Base-by-base conservation (phyloP, 2,329 filamentous ascomycete species). In the Chrysoporthe cubensis region DNA sequence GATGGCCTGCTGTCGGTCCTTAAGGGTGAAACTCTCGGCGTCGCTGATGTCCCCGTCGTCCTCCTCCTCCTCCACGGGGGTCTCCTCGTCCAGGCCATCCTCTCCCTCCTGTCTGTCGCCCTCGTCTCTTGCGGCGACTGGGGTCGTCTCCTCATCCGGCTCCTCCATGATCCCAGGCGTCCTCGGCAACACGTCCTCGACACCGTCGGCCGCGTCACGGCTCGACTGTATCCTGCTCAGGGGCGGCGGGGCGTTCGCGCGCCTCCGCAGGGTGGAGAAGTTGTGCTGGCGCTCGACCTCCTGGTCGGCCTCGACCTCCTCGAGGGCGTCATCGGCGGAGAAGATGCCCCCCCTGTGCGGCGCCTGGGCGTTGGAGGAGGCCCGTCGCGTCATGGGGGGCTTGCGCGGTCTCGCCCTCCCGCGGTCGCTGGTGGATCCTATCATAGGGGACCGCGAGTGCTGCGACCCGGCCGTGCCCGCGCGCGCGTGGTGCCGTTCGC, bases 1-100 rank as follows among this genome's bases (percentile, higher is more conserved):
- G 84, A 99, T 99, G 72, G 96, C 96, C 77, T 97, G 90, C 80
- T 99, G 96, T 66, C 96, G 89, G 78, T 99, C 96, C 78, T 96
- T 97, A 74, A 99, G 86, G 0, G 96, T 99, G 78, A 99, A 99
- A 81, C 95, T 98, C 80, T 97, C 96, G 1, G 96, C 92, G 74
- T 98, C 96, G 78, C 95, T 97, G 63, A 94, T 75, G 68, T 91
- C 89, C 68, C 82, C 89, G 43, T 92, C 90, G 26, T 91, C 91
- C 11, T 91, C 88, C 54, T 86, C 87, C 59, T 87, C 86, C 13
- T 82, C 79, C 26, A 84, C 18, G 71, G 69, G 68, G 76, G 69
- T 74, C 76, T 73, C 74, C n/a, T 75, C 74, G 16, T 80, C 79
- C 13, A 81, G 77, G 14, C 71, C 75, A 37, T 77, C 75, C 72